These are phyloP conservation scores for Sporothrix inflata DNA, from an alignment of 2,329 filamentous ascomycete species.

Conservation along the genomic window DNA sequence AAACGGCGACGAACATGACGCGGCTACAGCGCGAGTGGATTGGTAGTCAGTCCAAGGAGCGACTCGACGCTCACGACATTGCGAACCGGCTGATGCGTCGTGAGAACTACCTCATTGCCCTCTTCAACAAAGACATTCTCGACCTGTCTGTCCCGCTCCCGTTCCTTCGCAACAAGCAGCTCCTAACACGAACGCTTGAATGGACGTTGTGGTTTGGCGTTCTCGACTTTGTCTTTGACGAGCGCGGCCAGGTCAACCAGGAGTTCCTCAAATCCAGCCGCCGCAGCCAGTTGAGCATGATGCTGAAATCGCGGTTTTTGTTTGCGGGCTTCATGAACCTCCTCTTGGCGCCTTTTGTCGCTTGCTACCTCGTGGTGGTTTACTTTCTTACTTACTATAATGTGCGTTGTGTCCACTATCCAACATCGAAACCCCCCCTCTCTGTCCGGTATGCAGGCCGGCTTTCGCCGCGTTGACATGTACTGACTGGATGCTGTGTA, in stretches of 20 bases:
- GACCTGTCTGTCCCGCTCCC: slow-evolving; percentile 85
- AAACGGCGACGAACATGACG: slow-evolving; percentile 65
- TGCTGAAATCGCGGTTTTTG: slow-evolving; percentile 74
- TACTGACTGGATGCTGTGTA: slow-evolving; percentile 43
- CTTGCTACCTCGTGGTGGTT: slow-evolving; percentile 82
- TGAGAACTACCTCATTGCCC: slow-evolving; percentile 94
- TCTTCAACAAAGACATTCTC: slow-evolving; percentile 96
- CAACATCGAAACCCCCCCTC: not conserved
- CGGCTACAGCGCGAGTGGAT: slow-evolving; percentile 60
- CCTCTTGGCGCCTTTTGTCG: slow-evolving; percentile 81
- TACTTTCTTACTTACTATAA: slow-evolving; percentile 97
- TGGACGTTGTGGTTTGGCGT: slow-evolving; percentile 92
- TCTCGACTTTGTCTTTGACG: slow-evolving; percentile 91
- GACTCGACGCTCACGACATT: slow-evolving; percentile 95
- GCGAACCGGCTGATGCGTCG: slow-evolving; percentile 95
- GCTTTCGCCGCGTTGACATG: not conserved
- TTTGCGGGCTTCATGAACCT: slow-evolving; percentile 87
- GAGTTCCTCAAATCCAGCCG: slow-evolving; percentile 84
- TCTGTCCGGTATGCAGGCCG: not conserved
- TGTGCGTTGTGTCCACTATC: slow-evolving; percentile 52
- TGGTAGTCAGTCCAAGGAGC: slow-evolving; percentile 86
- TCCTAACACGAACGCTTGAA: slow-evolving; percentile 87
- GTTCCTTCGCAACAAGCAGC: slow-evolving; percentile 74
- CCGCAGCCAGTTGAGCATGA: slow-evolving; percentile 75
- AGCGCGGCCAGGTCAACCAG: slow-evolving; percentile 82